These are phyloP conservation scores for Trichoderma guizhouense DNA, from an alignment of 2,329 filamentous ascomycete species.

Conservation along the genomic window DNA sequence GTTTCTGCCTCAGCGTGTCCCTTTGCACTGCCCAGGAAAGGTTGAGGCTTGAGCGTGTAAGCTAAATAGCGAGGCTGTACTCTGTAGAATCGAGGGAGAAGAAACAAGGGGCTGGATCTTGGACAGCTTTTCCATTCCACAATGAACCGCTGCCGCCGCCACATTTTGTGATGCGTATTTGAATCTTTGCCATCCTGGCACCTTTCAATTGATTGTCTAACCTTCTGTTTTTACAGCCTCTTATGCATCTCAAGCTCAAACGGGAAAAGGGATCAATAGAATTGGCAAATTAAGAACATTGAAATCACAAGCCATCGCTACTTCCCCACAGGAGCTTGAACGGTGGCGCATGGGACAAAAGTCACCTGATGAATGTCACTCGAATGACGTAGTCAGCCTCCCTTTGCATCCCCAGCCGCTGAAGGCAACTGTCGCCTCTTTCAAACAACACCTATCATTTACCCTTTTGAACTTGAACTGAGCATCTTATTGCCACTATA, in stretches of 20 bases:
- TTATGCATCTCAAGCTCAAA: not conserved
- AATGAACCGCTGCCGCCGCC: not conserved
- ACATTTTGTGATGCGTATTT: not conserved
- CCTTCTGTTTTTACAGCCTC: not conserved
- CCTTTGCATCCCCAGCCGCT: not conserved
- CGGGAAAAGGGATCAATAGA: not conserved
- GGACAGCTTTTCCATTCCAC: not conserved
- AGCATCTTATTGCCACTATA: not conserved
- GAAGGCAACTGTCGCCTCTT: not conserved
- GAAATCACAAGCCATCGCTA: not conserved
- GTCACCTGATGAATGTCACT: constrained; percentile 16
- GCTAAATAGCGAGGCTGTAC: not conserved
- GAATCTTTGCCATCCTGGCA: not conserved
- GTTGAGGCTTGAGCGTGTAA: not conserved
- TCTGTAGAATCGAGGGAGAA: not conserved
- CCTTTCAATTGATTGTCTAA: not conserved
- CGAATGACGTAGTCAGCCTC: constrained; percentile 8
- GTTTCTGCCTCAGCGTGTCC: constrained; percentile 43
- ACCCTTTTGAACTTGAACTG: not conserved
- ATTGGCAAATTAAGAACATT: not conserved
- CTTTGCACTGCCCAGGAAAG: constrained; percentile 27
- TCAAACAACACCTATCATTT: not conserved
- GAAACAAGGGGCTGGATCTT: not conserved
- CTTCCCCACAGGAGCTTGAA: not conserved
- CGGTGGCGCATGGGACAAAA: not conserved